Base-by-base conservation (phyloP, 805 yeast genomes). In the Cyberlindnera veronae region DNA sequence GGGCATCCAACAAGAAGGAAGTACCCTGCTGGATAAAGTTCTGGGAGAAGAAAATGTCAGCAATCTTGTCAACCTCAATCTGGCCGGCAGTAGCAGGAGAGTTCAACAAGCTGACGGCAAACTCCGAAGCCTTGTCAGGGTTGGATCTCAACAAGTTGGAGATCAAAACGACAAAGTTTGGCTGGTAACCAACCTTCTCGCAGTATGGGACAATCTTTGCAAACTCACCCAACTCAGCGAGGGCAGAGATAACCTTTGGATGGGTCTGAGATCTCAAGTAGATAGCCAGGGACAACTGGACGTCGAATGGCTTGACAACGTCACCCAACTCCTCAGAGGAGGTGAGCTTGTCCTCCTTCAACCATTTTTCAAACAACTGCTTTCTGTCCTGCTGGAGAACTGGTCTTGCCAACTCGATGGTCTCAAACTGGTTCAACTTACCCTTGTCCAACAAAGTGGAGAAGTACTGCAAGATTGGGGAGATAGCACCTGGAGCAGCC, bases 41-140 rank as follows among this genome's bases (percentile, higher is more conserved):
- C 63, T 93, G 97, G 29, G 95, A 83, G 62, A 93, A 81, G 73
- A 93, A 93, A 50, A 93, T 83, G 61, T 93, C 99, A 23, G 96
- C 90, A 52, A 88, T 74, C 53, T 81, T 81, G 68, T 89, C 96
- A 48, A 90, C 72, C 48, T 90, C 88, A 48, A 93, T 68, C 48
- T 74, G 70, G 14, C 69, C 60, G 26, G 79, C 73, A 23, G 76
- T 68, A 34, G 75, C 78, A 32, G 85, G 84, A 32, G 75, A 71
- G 50, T 79, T 73, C 49, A 87, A 75, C 47, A 93, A 74, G 49
- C 89, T 84, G 29, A 88, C 80, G 13, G 99, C 98, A 68, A 93
- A 93, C 66, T 93, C 99, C 29, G 96, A 86, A 20, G 97, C 99
- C 64, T 88, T 87, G 58, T 93, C 99, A n/a, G 99, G 96, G 62